Percentiles rank a stretch among this genome's conserved stretches.
Evolutionary conservation across 2,329 filamentous ascomycete species (phyloP).

Genomic region (Diatrype stigma): DNA sequence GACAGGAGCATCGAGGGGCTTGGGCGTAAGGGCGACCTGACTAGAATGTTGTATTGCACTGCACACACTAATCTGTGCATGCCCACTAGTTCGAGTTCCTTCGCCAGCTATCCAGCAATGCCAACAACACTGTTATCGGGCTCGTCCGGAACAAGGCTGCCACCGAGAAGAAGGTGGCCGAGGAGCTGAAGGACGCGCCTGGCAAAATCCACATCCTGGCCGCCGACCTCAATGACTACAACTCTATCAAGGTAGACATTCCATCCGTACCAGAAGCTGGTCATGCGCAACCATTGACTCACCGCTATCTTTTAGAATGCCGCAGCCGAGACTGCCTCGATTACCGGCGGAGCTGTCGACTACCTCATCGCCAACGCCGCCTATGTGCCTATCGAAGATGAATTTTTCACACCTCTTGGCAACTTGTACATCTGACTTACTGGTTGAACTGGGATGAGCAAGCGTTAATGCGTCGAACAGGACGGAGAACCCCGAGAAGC

Average conservation of each 20-base stretch:
- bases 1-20: not conserved
- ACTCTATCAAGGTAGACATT: conserved; percentile 30
- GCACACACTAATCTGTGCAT: not conserved
- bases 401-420: conserved; percentile 29
- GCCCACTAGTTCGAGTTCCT: conserved; percentile 45
- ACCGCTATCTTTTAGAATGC: conserved; percentile 15
- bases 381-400: conserved; percentile 24
- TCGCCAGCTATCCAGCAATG: conserved; percentile 38
- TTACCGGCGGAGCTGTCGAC: conserved; percentile 40
- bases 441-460: not conserved
- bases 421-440: conserved; percentile 29
- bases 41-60: not conserved
- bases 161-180: conserved; percentile 38
- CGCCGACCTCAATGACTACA: conserved; percentile 39
- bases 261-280: conserved; percentile 11
- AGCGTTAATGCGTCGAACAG: conserved; percentile 11
- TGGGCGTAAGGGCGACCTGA: not conserved
- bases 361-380: conserved; percentile 50
- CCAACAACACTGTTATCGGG: conserved; percentile 41
- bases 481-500: conserved; percentile 23
- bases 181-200: conserved; percentile 33
- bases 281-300: conserved; percentile 9
- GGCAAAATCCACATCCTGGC: conserved; percentile 43
- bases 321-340: conserved; percentile 21
- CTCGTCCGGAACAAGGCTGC: conserved; percentile 42